A percentile compares a stretch with the other conserved stretches of the same genome.
phyloP scores from a whole-genome alignment of 2,329 filamentous ascomycete species.

The Diaporthe sp. region DNA sequence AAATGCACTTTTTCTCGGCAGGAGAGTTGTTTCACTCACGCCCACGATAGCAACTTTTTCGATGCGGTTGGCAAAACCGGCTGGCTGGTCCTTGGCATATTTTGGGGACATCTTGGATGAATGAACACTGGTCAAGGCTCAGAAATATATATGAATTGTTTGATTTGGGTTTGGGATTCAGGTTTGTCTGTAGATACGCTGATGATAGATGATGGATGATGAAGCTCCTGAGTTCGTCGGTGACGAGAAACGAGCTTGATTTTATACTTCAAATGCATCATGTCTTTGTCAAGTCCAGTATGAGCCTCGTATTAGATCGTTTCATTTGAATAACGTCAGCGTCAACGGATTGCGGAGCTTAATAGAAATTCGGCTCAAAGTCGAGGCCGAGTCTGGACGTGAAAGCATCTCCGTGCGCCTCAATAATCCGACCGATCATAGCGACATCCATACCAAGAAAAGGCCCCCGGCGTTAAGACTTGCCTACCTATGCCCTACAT shows the following conservation, averaged over 20 bases:
- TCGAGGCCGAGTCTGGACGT: background rate
- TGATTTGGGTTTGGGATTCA: background rate
- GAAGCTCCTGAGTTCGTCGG: background rate
- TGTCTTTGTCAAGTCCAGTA: background rate
- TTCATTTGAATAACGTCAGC: background rate
- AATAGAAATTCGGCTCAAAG: slow-evolving; percentile 2
- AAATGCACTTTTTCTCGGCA: background rate
- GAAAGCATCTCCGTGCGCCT: background rate
- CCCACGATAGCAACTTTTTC: slow-evolving; percentile 61
- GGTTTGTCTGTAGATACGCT: background rate
- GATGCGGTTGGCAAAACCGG: slow-evolving; percentile 51
- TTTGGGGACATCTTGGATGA: slow-evolving; percentile 29
- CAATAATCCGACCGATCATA: background rate
- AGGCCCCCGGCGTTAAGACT: background rate
- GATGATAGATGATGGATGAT: background rate
- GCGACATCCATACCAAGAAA: background rate
- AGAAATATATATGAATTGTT: background rate
- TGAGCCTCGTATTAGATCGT: background rate
- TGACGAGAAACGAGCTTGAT: background rate
- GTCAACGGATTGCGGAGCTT: background rate
- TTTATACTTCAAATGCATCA: background rate
- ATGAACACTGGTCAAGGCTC: background rate
- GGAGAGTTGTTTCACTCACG: slow-evolving; percentile 50
- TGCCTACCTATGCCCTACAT: background rate
- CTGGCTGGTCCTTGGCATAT: slow-evolving; percentile 42